Evolutionary conservation across 768 basidiomycete genomes (phyloP).

Genomic region (Boletus vinaceobasis): DNA sequence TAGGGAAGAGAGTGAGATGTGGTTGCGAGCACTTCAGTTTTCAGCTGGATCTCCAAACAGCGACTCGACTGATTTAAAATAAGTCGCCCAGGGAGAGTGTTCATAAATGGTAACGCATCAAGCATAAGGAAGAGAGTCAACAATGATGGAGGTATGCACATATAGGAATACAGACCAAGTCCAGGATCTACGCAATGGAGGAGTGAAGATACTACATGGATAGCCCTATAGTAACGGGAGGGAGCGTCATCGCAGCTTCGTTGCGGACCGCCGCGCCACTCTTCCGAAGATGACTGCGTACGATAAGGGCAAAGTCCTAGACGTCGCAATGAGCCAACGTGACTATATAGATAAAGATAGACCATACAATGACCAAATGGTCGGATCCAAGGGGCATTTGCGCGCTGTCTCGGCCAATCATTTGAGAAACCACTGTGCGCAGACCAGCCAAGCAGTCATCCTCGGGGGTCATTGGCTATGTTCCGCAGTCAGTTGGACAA

Average conservation of each 20-base stretch:
- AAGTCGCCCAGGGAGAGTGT: background rate
- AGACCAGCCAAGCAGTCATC: slow-evolving; percentile 19
- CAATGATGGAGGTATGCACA: slow-evolving; percentile 11
- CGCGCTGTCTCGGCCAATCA: slow-evolving; percentile 14
- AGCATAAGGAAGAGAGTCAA: slow-evolving; percentile 6
- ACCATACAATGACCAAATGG: slow-evolving; percentile 22
- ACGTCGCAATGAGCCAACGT: slow-evolving; percentile 2
- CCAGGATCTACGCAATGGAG: background rate
- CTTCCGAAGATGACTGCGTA: slow-evolving; percentile 13
- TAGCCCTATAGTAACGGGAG: background rate
- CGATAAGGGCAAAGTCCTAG: slow-evolving; percentile 23
- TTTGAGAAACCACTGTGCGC: slow-evolving; percentile 19
- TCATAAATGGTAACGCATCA: background rate
- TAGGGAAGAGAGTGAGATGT: background rate
- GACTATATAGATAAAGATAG: background rate
- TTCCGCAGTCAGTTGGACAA: slow-evolving; percentile 5
- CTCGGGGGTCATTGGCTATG: slow-evolving; percentile 11
- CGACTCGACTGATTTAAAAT: slow-evolving; percentile 10
- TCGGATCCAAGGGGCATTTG: slow-evolving; percentile 12
- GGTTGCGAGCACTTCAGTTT: background rate
- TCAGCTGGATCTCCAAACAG: background rate
- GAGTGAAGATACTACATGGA: background rate
- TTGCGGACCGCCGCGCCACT: background rate
- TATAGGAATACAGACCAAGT: slow-evolving; percentile 4
- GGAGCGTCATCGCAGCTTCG: background rate